Conservation (phyloP, 805 yeast species). For the Metschnikowia similis region DNA sequence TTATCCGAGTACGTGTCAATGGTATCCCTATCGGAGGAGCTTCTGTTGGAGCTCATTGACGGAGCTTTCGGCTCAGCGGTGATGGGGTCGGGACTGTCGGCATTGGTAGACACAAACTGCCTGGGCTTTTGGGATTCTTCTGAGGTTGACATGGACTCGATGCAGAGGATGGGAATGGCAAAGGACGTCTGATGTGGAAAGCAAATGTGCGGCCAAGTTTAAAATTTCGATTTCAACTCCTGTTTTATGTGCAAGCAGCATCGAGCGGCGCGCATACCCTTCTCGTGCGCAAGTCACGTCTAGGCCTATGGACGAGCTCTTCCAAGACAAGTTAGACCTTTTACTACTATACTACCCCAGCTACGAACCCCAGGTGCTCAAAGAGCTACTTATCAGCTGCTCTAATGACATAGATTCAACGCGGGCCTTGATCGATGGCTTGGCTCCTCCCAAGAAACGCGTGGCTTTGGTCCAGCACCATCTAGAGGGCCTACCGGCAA, state of each 20-base stretch:
- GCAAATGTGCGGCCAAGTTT: not conserved
- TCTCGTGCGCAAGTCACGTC: constrained; percentile 1
- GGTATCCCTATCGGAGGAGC: constrained; percentile 6
- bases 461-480: constrained; percentile 14
- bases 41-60: constrained; percentile 12
- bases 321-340: constrained; percentile 28
- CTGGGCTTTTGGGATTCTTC: constrained; percentile 4
- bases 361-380: constrained; percentile 36
- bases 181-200: not conserved
- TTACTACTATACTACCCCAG: constrained; percentile 40
- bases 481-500: constrained; percentile 1
- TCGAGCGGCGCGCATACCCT: constrained; percentile 3
- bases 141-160: constrained; percentile 4
- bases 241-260: constrained; percentile 1
- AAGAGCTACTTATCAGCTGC: constrained; percentile 52
- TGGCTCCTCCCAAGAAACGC: constrained; percentile 13
- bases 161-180: not conserved
- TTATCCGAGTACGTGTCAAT: constrained; percentile 10
- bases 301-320: constrained; percentile 12
- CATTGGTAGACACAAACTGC: constrained; percentile 8
- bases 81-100: constrained; percentile 8
- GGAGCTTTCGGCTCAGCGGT: constrained; percentile 13
- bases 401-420: constrained; percentile 48
- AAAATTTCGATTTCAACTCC: not conserved
- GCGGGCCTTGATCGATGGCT: constrained; percentile 36